Base-by-base conservation (phyloP, 352 stramenopile genomes). In the Globisporangium echinulatum region DNA sequence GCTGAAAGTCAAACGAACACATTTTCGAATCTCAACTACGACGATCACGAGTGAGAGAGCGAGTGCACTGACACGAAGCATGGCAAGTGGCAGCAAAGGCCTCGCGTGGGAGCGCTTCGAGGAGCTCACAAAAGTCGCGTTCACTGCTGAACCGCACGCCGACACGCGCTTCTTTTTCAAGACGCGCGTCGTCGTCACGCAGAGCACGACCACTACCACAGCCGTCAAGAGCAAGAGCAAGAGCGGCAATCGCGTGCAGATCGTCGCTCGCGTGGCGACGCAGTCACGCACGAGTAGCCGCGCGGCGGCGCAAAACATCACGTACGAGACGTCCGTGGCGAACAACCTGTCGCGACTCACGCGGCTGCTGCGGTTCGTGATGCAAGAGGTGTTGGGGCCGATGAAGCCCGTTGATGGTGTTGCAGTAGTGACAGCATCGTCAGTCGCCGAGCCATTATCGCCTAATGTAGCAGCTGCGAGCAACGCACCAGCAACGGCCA, bases 91-190 rank as follows among this genome's bases (percentile, higher is more conserved):
- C 39, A 17, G 10, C 14, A 74, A 66, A 37, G 25, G 25, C 25
- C 55, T 81, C 58, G 63, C 60, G 54, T 89, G 82, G 82, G 82
- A 89, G 44, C 68, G 68, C 50, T 89, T 89, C 54, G 82, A 91
- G 62, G 79, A 87, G 72, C 68, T 82, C 58, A 71, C 74, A 4
- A 89, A 89, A 62, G 70, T 84, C 40, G 72, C 72, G 39, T 85
- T 88, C 56, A 70, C 82, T 43, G 74, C 68, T 48, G 70, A 84
- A 13, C 67, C 79, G 50, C 62, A 71, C 38, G 59, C 52, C 2
- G 66, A 71, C 63, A 80, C 81, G 51, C 81, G 77, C 38, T 75
- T 90, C 59, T 79, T 84, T 59, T 63, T 89, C 66, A 88, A 87
- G 62, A 77, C 72, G 42, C 73, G 71, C 39, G 46, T 58, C 7